Evolutionary conservation across 2,329 filamentous ascomycete species (phyloP).

Genomic region (Fonsecaea monophora): DNA sequence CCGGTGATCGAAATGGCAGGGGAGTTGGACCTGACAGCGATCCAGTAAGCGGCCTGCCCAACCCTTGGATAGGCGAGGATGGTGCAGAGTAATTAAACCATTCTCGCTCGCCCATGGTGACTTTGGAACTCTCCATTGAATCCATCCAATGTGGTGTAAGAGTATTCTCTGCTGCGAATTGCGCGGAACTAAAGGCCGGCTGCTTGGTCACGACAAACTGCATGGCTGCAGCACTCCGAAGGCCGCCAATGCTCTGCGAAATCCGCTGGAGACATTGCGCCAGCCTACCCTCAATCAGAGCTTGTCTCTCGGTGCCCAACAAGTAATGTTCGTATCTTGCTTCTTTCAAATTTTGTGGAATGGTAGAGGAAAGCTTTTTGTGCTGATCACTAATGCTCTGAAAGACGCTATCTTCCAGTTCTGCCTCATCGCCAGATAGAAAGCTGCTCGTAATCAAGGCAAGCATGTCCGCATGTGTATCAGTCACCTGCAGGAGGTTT

Average conservation of each 20-base stretch:
- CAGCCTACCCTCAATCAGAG: slow-evolving; percentile 77
- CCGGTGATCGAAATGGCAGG: slow-evolving; percentile 62
- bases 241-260: slow-evolving; percentile 85
- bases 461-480: slow-evolving; percentile 79
- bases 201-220: slow-evolving; percentile 86
- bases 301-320: slow-evolving; percentile 78
- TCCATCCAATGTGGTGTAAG: slow-evolving; percentile 33
- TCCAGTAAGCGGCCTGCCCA: slow-evolving; percentile 62
- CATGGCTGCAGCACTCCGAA: slow-evolving; percentile 86
- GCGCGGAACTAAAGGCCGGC: slow-evolving; percentile 43
- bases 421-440: slow-evolving; percentile 79
- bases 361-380: slow-evolving; percentile 69
- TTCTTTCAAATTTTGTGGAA: slow-evolving; percentile 80
- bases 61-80: slow-evolving; percentile 33
- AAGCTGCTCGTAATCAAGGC: slow-evolving; percentile 83
- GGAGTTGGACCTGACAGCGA: slow-evolving; percentile 24
- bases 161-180: slow-evolving; percentile 31
- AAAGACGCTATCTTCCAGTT: slow-evolving; percentile 72
- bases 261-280: slow-evolving; percentile 84
- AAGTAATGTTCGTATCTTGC: slow-evolving; percentile 89
- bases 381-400: slow-evolving; percentile 67
- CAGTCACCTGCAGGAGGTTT: slow-evolving; percentile 75
- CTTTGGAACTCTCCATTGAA: slow-evolving; percentile 20
- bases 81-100: slow-evolving; percentile 20
- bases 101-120: slow-evolving; percentile 11